Base-by-base conservation (phyloP, 345 rosid species). In the Syzygium oleosum region DNA sequence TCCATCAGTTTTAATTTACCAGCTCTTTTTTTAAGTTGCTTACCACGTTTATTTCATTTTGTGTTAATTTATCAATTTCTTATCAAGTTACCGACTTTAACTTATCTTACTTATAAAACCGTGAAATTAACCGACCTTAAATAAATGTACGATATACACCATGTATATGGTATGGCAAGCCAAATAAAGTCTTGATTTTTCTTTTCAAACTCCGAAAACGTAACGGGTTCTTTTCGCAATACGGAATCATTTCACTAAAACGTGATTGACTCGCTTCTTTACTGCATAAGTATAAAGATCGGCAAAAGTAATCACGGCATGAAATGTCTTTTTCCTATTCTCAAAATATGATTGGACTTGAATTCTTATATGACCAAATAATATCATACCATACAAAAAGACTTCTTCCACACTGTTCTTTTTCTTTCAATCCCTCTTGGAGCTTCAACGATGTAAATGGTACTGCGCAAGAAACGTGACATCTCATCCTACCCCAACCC, bases 401-500 rank as follows among this genome's bases (percentile, higher is more conserved):
- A 19, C 80, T 73, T 0, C 49, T 73, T 38, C 12, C 8, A 0
- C 49, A 4, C 43, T 9, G 16, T 9, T 21, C 6, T 9, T 17
- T 34, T 4, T 73, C 80, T 73, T 38, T 73, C 49, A 5, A 19
- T 73, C 49, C 27, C 49, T 73, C 49, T 73, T 38, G 49, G 23
- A 73, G 27, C 80, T 73, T 3, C 49, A 73, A 38, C 8, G 25
- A 73, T 38, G 49, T 34, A 19, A 2, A 38, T 73, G 12, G 25
- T 9, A 73, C 80, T 38, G 27, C 2, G 25, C 80, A 73, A 38
- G 80, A 19, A 73, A 73, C 5, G 46, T 38, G 80, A 73, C 49
- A 38, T 73, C 80, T 73, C 4, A 34, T 73, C 80, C 49, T 22
- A 9, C 10, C 80, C 80, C 49, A 73, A 73, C 80, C 8, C 0